Evolutionary conservation across 768 basidiomycete species (phyloP), one percentile per base, ranked within the genome.

Genomic region (Kwoniella europaea): DNA sequence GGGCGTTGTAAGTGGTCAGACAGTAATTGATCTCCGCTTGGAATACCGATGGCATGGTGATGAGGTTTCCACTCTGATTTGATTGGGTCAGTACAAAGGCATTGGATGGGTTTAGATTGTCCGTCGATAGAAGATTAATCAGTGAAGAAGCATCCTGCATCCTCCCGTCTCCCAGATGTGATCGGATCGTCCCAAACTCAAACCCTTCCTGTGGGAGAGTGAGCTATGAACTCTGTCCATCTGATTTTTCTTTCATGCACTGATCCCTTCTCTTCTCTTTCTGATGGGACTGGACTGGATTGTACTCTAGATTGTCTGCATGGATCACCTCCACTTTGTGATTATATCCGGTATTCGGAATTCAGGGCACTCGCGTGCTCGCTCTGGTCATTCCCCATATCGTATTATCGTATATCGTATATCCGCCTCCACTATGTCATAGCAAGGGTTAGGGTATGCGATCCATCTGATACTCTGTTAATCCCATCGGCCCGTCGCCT

Each of bases 281-380:
- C 18, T 50, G 46, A 50, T 50, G 46, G 18, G 12, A 18, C 18
- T 4, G 10, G 18, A 18, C 12, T 50, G 46, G 46, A 50, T 13
- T 13, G 6, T n/a, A n/a, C n/a, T n/a, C 2, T 50, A 18, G 46
- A 50, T 7, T 35, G 35, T 35, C 35, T 35, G 59, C 59, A 43
- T 61, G 59, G 59, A 61, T 41, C 59, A n/a, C 59, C 59, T 61
- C 59, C 59, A 61, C 59, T 16, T 35, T 58, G 9, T 0, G 29
- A 2, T 46, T 35, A 13, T 35, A 50, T 50, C 46, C 24, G n/a
- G 35, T 50, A 65, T 65, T 65, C 64, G 64, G 64, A 65, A 65
- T 56, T 56, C 64, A 43, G 55, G 64, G 64, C 20, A 43, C 55
- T 65, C 54, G 54, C 64, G 64, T 65, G 64, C 54, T 65, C 41